These are phyloP conservation scores for Zymoseptoria passerinii DNA, from an alignment of 2,329 filamentous ascomycete species.

Conservation along the genomic window DNA sequence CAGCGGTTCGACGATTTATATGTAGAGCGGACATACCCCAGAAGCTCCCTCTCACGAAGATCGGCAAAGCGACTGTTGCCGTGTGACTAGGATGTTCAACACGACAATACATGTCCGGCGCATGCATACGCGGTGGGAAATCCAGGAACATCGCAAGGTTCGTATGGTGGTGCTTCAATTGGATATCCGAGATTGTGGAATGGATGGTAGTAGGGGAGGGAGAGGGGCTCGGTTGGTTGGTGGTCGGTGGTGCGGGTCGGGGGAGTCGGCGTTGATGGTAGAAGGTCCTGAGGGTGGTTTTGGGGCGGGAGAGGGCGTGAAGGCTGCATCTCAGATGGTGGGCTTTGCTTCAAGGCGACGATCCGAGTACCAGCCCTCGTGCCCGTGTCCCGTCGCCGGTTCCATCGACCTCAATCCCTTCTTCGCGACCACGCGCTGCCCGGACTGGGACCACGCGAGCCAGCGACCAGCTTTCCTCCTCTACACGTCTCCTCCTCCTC, in stretches of 20 bases:
- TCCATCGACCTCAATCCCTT: neutral
- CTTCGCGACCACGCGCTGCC: neutral
- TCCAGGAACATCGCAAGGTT: neutral
- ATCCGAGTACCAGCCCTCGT: neutral
- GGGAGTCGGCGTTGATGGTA: neutral
- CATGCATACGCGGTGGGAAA: constrained; percentile 8
- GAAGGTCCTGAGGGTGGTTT: neutral
- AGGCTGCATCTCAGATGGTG: neutral
- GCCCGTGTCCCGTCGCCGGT: neutral
- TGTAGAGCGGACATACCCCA: constrained; percentile 28
- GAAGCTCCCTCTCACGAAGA: constrained; percentile 26
- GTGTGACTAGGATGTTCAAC: constrained; percentile 14
- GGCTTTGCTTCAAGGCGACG: neutral
- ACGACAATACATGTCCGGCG: constrained; percentile 31
- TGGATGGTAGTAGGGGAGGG: neutral
- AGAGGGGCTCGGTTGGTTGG: neutral
- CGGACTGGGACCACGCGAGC: neutral
- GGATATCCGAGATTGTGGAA: neutral
- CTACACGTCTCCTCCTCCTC: neutral
- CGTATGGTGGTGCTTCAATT: neutral
- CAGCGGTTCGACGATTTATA: neutral
- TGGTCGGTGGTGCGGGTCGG: neutral
- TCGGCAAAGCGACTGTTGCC: constrained; percentile 27
- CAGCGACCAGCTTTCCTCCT: neutral
- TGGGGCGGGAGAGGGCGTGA: neutral